Evolutionary conservation across 2,329 filamentous ascomycete species (phyloP), one percentile per base, ranked within the genome.

Genomic region (Didymella pinodella): DNA sequence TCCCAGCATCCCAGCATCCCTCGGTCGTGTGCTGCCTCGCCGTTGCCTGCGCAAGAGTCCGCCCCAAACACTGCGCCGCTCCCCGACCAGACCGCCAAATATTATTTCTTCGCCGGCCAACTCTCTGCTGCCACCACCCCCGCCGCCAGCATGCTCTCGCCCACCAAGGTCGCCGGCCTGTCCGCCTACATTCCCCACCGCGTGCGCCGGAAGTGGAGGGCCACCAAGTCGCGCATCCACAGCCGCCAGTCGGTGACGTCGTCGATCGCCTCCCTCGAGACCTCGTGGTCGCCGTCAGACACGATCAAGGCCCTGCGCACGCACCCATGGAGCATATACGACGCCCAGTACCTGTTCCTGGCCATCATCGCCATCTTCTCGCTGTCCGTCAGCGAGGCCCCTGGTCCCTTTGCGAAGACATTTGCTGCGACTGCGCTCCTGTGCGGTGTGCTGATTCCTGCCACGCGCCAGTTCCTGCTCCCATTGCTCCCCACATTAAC

Each of bases 381-480:
- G 52, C 84, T 97, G 61, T 90, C 85, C 69, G 88, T 97, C 64
- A 92, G 94, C 62, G 90, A 93, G 64, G 85, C 82, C 12, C 88
- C 92, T 0, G 92, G 92, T 1, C 90, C 92, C 0, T 77, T 94
- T 54, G 80, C 90, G 64, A 97, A 97, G 84, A 88, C 89, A 1
- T 84, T 88, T 47, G 86, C 90, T 41, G 84, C 92, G 14, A 83
- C 88, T 1, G 82, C 86, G 52, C 83, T 93, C 61, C 81, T 90
- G 59, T 81, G 87, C 66, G 86, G 93, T 31, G 82, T 96, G 38
- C 82, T 94, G 44, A 85, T 97, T 77, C 94, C 94, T 7, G 85
- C 92, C 49, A 96, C 93, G 3, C 86, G 92, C 64, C 94, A 98
- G 77, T 96, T 97, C 77, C 92, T 97, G 75, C 83, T 97, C 41